A percentile compares a stretch with the other conserved stretches of the same genome.
phyloP scores from a whole-genome alignment of 495 filamentous ascomycete genomes.

The Paragyromitra xinjiangensis region DNA sequence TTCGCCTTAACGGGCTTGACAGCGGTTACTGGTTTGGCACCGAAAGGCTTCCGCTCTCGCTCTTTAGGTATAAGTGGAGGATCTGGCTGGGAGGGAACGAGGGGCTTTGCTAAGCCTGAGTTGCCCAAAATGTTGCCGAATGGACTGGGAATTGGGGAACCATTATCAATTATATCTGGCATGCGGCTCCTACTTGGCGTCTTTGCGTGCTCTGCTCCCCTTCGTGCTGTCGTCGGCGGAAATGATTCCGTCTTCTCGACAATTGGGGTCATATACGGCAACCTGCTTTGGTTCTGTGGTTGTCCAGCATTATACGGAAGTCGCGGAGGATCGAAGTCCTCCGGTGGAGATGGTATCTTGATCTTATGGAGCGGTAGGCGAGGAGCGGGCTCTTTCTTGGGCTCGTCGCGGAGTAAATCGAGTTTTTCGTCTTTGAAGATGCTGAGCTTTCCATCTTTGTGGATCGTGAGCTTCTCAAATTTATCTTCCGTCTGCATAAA shows the following conservation, averaged over 20 bases:
- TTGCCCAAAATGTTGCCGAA: conserved; percentile 69
- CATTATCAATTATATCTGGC: conserved; percentile 58
- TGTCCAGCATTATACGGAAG: conserved; percentile 77
- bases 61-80: conserved; percentile 46
- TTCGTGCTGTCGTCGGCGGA: conserved; percentile 47
- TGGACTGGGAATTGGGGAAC: conserved; percentile 71
- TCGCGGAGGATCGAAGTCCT: conserved; percentile 80
- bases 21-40: conserved; percentile 41
- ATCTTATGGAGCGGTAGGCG: conserved; percentile 61
- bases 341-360: conserved; percentile 76
- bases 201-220: conserved; percentile 47
- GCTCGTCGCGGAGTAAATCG: conserved; percentile 48
- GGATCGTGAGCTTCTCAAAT: conserved; percentile 47
- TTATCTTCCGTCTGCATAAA: neutral
- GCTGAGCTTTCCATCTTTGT: conserved; percentile 36
- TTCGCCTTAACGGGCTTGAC: conserved; percentile 37
- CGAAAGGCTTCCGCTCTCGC: conserved; percentile 47
- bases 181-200: conserved; percentile 55
- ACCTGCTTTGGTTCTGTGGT: conserved; percentile 77
- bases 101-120: conserved; percentile 47
- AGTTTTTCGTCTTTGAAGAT: conserved; percentile 34
- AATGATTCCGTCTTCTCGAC: conserved; percentile 91
- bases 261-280: conserved; percentile 99
- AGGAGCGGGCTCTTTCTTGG: conserved; percentile 52
- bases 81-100: conserved; percentile 10